These are phyloP conservation scores for Vigna mungo DNA, from an alignment of 306 rosid genomes.

Conservation along the genomic window DNA sequence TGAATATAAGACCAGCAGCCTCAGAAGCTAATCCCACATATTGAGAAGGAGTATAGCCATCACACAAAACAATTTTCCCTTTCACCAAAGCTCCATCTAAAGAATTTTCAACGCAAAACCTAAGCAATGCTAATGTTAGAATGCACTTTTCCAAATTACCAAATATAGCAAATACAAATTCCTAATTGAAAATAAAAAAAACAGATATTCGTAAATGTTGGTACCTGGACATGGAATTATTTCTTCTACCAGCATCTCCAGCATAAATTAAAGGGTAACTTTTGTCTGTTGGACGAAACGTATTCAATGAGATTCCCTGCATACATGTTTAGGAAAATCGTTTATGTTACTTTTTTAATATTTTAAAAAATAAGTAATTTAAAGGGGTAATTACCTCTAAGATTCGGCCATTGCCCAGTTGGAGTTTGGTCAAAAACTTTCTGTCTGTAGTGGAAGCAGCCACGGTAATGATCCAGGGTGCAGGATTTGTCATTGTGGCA, in stretches of 20 bases:
- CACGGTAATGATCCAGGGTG: constrained; percentile 61
- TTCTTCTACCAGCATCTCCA: neutral
- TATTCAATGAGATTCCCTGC: constrained; percentile 2
- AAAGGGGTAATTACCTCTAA: neutral
- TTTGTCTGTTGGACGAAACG: neutral
- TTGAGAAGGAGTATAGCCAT: neutral
- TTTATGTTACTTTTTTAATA: neutral
- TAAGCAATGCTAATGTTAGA: neutral
- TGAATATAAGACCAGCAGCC: constrained; percentile 44
- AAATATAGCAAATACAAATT: too few species aligned
- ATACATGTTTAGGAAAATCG: neutral
- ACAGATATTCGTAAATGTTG: neutral
- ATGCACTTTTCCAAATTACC: too few species aligned
- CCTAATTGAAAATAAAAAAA: too few species aligned
- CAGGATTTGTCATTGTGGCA: neutral
- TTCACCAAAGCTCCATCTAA: constrained; percentile 39
- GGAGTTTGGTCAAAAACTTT: constrained; percentile 46
- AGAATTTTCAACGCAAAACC: neutral
- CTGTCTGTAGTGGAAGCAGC: constrained; percentile 62
- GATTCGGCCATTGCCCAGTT: constrained; percentile 31
- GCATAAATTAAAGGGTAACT: neutral
- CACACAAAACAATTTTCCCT: constrained; percentile 57
- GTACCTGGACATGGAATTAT: neutral
- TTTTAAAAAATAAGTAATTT: too few species aligned
- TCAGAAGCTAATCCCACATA: neutral